phyloP scores from a whole-genome alignment of 768 basidiomycete genomes.

The Chalciporus sphaerocephalus region DNA sequence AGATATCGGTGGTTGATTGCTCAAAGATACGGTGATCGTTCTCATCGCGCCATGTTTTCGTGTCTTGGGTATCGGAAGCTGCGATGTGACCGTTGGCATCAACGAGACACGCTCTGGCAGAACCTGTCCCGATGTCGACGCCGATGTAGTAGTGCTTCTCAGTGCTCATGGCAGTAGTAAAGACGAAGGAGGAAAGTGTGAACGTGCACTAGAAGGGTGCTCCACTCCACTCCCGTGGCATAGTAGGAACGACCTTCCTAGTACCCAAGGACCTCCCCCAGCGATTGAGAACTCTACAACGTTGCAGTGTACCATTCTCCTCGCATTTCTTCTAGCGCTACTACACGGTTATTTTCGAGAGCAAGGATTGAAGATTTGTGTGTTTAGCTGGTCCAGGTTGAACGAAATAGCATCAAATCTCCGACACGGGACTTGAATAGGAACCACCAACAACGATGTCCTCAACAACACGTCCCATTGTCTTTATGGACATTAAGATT shows the following conservation, averaged over 20 bases:
- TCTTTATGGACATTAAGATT: conserved; percentile 96
- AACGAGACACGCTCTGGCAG: conserved; percentile 82
- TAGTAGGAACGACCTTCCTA: neutral
- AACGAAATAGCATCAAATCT: neutral
- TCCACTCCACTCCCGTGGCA: too few species aligned
- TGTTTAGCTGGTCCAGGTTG: neutral
- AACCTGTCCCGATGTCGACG: conserved; percentile 89
- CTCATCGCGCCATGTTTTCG: conserved; percentile 80
- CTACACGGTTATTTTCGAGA: too few species aligned
- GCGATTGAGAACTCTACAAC: neutral
- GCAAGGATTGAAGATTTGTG: neutral
- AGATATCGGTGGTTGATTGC: conserved; percentile 89
- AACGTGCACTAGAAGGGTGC: conserved; percentile 4
- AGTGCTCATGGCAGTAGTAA: conserved; percentile 30
- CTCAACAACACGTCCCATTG: conserved; percentile 68
- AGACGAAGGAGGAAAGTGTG: conserved; percentile 1
- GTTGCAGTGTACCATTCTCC: conserved; percentile 1
- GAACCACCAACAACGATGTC: conserved; percentile 32
- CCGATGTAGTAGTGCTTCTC: conserved; percentile 58
- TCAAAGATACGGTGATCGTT: conserved; percentile 92
- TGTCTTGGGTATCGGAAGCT: conserved; percentile 77
- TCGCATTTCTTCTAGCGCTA: neutral
- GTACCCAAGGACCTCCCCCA: too few species aligned
- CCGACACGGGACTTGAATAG: neutral
- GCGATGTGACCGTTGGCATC: conserved; percentile 61